Conservation (phyloP, 768 basidiomycete genomes). For the Boletus eberwhitei region DNA sequence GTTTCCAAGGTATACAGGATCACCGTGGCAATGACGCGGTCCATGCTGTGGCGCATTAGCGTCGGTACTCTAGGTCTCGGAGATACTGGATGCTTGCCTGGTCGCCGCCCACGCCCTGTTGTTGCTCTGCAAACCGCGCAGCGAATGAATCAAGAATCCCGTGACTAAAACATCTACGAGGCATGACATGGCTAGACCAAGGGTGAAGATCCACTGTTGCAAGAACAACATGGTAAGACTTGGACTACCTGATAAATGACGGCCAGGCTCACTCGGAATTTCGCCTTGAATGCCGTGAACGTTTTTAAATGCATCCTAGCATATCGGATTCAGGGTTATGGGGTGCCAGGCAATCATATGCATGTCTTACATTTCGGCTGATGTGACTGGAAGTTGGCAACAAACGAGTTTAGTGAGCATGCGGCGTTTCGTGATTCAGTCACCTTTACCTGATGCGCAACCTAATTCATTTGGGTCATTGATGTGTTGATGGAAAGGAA, state of each 20-base stretch:
- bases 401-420: conserved; percentile 16
- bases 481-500: background rate
- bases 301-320: conserved; percentile 27
- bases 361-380: conserved; percentile 30
- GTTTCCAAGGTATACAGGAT: conserved; percentile 54
- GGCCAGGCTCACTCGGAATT: conserved; percentile 16
- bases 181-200: conserved; percentile 48
- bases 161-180: conserved; percentile 50
- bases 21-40: conserved; percentile 44
- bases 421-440: background rate
- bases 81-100: conserved; percentile 24
- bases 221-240: background rate
- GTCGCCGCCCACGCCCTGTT: conserved; percentile 34
- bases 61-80: background rate
- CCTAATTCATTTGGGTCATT: conserved; percentile 25
- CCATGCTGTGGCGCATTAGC: conserved; percentile 33
- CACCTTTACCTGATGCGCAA: conserved; percentile 29
- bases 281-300: conserved; percentile 22
- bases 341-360: background rate
- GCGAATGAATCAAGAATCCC: conserved; percentile 39
- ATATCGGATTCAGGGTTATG: background rate
- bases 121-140: conserved; percentile 39
- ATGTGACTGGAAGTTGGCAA: conserved; percentile 22
- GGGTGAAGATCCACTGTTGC: conserved; percentile 48
- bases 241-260: background rate